A percentile compares a stretch with the other conserved stretches of the same genome.
Evolutionary conservation across 352 stramenopile species (phyloP).

Genomic region (Pythium apleroticum): DNA sequence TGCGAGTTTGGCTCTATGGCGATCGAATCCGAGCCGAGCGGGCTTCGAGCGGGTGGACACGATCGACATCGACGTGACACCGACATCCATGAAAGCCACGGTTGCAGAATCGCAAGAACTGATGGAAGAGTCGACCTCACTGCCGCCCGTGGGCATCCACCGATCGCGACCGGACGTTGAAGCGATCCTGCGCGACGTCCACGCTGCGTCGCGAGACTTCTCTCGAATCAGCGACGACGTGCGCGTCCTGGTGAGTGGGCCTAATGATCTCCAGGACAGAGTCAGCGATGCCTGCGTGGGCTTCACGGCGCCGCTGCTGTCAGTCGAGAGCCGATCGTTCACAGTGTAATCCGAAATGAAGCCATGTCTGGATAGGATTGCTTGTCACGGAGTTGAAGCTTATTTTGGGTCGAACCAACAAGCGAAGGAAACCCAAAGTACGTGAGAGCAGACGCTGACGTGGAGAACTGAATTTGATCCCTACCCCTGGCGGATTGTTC

Average conservation of each 20-base stretch:
- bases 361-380: conserved; percentile 4
- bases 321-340: conserved; percentile 29
- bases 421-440: neutral
- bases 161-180: conserved; percentile 16
- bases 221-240: conserved; percentile 4
- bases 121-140: neutral
- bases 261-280: conserved; percentile 18
- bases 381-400: conserved; percentile 3
- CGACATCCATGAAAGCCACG: neutral
- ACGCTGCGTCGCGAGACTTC: neutral
- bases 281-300: conserved; percentile 6
- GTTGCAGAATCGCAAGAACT: neutral
- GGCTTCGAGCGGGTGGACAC: conserved; percentile 22
- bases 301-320: conserved; percentile 16
- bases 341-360: conserved; percentile 19
- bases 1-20: conserved; percentile 21
- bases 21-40: conserved; percentile 8
- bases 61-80: conserved; percentile 10
- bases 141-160: conserved; percentile 3
- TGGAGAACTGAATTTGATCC: neutral
- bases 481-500: conserved; percentile 4
- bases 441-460: neutral
- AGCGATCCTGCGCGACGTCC: conserved; percentile 14
- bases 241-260: conserved; percentile 24
- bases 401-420: neutral